Evolutionary conservation across 257 asterid genomes (phyloP).

Genomic region (Fraxinus anomala): DNA sequence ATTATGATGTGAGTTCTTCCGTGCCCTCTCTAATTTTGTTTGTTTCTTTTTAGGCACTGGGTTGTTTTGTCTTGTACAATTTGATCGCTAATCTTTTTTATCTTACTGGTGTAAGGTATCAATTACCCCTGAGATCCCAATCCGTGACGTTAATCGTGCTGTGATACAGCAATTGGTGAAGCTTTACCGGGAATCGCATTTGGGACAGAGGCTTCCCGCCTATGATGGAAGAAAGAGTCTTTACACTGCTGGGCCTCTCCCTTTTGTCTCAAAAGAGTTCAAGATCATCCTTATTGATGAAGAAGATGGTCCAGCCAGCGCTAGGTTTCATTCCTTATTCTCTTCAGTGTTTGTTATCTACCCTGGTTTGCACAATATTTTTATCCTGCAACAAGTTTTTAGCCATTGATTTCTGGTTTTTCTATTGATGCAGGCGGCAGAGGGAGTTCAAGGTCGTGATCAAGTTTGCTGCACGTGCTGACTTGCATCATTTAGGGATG

Average conservation of each 20-base stretch:
- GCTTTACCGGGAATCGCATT: conserved; percentile 69
- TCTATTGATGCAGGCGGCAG: conserved; percentile 60
- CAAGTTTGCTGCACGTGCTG: conserved; percentile 90
- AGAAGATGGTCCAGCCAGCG: conserved; percentile 68
- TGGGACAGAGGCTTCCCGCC: conserved; percentile 91
- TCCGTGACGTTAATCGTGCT: conserved; percentile 87
- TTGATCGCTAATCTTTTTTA: conserved; percentile 6
- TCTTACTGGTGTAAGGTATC: conserved; percentile 54
- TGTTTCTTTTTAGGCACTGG: background rate
- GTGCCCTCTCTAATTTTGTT: background rate
- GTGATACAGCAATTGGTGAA: conserved; percentile 80
- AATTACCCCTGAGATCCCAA: conserved; percentile 76
- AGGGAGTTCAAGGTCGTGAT: conserved; percentile 81
- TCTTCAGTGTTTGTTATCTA: background rate
- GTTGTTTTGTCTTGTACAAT: background rate
- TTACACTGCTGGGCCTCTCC: conserved; percentile 94
- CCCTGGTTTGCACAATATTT: background rate
- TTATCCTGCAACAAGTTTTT: background rate
- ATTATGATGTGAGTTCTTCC: conserved; percentile 71
- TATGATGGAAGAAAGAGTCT: conserved; percentile 96
- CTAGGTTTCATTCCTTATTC: conserved; percentile 45
- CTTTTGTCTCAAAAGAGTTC: conserved; percentile 72
- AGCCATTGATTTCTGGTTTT: background rate
- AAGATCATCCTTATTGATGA: conserved; percentile 68
- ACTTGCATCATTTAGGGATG: conserved; percentile 89